Conservation (phyloP, 2,329 filamentous ascomycete genomes). For the Elsinoe arachidis region DNA sequence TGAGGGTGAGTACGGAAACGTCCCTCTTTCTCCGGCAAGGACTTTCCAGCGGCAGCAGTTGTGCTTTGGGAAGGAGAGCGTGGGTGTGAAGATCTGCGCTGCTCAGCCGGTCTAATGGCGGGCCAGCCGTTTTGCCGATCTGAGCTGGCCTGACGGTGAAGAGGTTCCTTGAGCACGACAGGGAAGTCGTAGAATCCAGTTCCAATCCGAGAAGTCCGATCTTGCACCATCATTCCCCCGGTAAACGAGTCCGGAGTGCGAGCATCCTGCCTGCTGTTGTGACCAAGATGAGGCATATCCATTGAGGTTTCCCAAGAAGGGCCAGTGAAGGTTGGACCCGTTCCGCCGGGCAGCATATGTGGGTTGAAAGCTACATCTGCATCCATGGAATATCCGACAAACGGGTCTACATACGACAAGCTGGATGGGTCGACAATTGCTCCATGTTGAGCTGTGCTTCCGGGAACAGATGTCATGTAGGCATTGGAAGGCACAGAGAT, state of each 20-base stretch:
- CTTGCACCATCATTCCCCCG: too few species aligned
- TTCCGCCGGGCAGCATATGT: too few species aligned
- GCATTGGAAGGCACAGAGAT: not conserved
- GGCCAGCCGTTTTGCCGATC: not conserved
- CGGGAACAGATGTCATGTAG: not conserved
- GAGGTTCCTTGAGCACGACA: constrained; percentile 10
- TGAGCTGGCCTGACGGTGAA: not conserved
- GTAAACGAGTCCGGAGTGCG: too few species aligned
- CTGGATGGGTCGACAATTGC: not conserved
- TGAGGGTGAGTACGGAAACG: constrained; percentile 49
- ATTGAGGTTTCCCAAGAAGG: too few species aligned
- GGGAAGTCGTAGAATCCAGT: constrained; percentile 23
- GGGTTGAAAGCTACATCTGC: too few species aligned
- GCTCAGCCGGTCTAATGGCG: not conserved
- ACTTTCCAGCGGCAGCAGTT: not conserved
- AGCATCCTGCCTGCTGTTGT: too few species aligned
- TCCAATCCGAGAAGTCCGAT: constrained; percentile 19
- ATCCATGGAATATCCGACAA: not conserved
- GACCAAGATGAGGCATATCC: too few species aligned
- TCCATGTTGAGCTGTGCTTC: not conserved
- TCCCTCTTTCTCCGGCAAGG: constrained; percentile 22
- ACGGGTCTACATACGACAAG: not conserved
- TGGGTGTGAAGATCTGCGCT: not conserved
- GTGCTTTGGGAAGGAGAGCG: not conserved
- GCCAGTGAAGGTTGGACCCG: too few species aligned